Conservation (phyloP, 352 stramenopile species). For the Globisporangium nagaii region DNA sequence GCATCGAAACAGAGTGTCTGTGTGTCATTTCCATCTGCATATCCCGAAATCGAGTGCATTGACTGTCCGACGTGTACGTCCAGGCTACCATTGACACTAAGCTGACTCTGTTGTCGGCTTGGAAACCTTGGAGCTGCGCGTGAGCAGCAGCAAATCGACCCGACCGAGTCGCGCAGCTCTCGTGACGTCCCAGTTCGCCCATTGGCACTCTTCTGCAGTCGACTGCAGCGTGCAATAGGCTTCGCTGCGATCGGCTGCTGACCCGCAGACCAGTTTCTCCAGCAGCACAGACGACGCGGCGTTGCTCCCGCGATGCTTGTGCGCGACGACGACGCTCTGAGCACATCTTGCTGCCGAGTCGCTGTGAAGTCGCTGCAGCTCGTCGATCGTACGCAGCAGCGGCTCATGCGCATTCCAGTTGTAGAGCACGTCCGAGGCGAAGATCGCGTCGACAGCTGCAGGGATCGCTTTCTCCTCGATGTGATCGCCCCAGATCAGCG, state of each 20-base stretch:
- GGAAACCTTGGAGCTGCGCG: not conserved
- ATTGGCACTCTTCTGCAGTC: constrained; percentile 12
- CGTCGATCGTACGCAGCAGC: constrained; percentile 31
- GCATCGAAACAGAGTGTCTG: too few relatives aligned
- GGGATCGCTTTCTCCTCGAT: not conserved
- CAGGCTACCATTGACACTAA: too few relatives aligned
- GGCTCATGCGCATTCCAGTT: constrained; percentile 44
- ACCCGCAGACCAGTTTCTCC: constrained; percentile 23
- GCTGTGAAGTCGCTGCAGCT: too few relatives aligned
- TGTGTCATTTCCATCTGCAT: too few relatives aligned
- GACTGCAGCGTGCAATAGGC: not conserved
- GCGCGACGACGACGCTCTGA: constrained; percentile 33
- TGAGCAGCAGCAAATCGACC: constrained; percentile 25
- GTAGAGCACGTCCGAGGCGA: constrained; percentile 62
- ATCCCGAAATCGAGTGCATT: too few relatives aligned
- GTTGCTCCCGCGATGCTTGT: constrained; percentile 39
- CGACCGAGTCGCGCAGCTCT: constrained; percentile 10
- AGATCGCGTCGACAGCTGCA: constrained; percentile 17
- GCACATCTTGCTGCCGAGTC: too few relatives aligned
- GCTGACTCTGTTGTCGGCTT: not conserved
- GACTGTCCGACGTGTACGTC: too few relatives aligned
- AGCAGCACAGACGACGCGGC: constrained; percentile 16
- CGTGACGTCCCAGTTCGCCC: constrained; percentile 17
- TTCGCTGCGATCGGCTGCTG: not conserved
- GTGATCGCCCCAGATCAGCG: constrained; percentile 29